Base-by-base conservation (phyloP, 345 rosid species). In the Combretum micranthum region DNA sequence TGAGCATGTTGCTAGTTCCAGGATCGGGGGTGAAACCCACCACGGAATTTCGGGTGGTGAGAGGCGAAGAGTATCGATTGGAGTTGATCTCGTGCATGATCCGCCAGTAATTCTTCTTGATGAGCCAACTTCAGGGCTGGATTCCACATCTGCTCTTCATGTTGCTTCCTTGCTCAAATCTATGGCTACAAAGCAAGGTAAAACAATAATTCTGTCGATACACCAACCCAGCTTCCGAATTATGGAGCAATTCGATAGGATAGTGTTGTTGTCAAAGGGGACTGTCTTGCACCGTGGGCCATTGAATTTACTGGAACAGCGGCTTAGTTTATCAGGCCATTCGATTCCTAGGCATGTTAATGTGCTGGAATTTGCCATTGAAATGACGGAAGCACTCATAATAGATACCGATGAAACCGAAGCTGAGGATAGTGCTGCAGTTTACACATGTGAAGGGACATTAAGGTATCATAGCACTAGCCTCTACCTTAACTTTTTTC, bases 141-240 rank as follows among this genome's bases (percentile, higher is more conserved):
- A 91, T 69, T 91, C 98, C 0, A 92, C 88, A 0, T 84, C 96
- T 1, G 98, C 98, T 52, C 83, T 91, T 47, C 92, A 82, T 53
- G 69, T 82, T 21, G 69, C 80, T 37, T 77, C 68, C 53, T 69
- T 88, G 53, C 88, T 91, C 23, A 85, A 86, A 69, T 76, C 75
- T 13, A 80, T 85, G 86, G 85, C 75, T 2, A 45, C 72, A 48
- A 68, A 69, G 44, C 96, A 88, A 76, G 87, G 92, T 37, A 91
- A 85, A 69, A 91, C 96, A n/a, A 77, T 91, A 58, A 74, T 88
- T 53, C 58, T 88, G 49, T 82, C 96, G 1, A 81, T 91, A 50
- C 98, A 91, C 72, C 98, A 91, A 57, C 98, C 98, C 0, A 88
- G 96, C 25, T 86, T 77, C 61, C 96, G 98, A 45, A 88, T 88